phyloP scores from a whole-genome alignment of 2,329 filamentous ascomycete genomes.

The Phialophora expanda region DNA sequence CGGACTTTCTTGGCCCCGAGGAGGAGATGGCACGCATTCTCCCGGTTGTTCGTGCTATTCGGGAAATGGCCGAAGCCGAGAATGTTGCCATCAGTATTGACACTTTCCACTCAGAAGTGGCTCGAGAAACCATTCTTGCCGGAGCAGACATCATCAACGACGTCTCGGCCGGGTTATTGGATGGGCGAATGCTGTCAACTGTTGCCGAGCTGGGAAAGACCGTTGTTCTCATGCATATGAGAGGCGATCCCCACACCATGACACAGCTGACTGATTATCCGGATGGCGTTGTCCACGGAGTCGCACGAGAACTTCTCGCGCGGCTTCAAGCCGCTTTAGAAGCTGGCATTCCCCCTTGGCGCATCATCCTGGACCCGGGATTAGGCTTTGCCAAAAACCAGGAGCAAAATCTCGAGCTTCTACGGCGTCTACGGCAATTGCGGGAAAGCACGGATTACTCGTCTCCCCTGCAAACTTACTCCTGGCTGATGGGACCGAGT shows the following conservation, averaged over 20 bases:
- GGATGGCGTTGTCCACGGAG: slow-evolving; percentile 66
- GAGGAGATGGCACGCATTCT: slow-evolving; percentile 81
- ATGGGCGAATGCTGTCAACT: slow-evolving; percentile 79
- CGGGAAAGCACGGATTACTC: slow-evolving; percentile 68
- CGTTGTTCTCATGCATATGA: slow-evolving; percentile 90
- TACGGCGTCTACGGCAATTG: slow-evolving; percentile 70
- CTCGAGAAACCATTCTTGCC: slow-evolving; percentile 72
- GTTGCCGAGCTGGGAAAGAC: slow-evolving; percentile 79
- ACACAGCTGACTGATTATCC: slow-evolving; percentile 70
- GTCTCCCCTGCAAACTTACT: slow-evolving; percentile 67
- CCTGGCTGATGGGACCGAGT: slow-evolving; percentile 89
- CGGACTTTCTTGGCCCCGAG: slow-evolving; percentile 68
- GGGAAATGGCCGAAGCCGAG: slow-evolving; percentile 60
- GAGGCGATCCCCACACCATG: slow-evolving; percentile 85
- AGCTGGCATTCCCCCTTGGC: slow-evolving; percentile 87
- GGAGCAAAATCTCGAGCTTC: slow-evolving; percentile 79
- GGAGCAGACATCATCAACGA: slow-evolving; percentile 96
- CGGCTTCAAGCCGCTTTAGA: slow-evolving; percentile 77
- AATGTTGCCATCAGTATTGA: slow-evolving; percentile 82
- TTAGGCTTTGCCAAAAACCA: slow-evolving; percentile 89
- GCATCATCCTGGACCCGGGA: slow-evolving; percentile 91
- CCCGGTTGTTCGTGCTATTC: slow-evolving; percentile 77
- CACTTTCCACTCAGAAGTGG: slow-evolving; percentile 87
- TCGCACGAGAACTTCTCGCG: slow-evolving; percentile 70
- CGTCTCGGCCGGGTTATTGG: slow-evolving; percentile 80